Conservation (phyloP, 1,139 yeast genomes). For the Taphrina sp. region DNA sequence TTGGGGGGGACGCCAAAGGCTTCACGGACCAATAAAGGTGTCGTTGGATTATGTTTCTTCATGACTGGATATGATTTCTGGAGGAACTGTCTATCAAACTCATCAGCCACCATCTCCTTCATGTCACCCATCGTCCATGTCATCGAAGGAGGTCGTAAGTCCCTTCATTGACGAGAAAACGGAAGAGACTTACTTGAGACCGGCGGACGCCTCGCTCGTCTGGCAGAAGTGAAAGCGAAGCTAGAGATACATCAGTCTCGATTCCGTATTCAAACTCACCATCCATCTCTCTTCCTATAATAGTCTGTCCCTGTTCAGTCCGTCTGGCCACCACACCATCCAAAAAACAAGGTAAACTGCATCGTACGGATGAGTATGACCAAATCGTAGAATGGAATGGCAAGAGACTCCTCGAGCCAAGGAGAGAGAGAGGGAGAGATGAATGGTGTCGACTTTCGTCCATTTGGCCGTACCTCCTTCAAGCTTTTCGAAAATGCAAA, state of each 20-base stretch:
- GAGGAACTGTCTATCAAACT: slow-evolving; percentile 52
- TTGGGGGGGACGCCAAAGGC: slow-evolving; percentile 70
- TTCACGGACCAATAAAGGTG: slow-evolving; percentile 75
- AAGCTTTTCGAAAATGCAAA: slow-evolving; percentile 63
- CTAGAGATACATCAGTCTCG: slow-evolving; percentile 46
- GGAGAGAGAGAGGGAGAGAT: not conserved
- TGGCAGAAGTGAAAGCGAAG: slow-evolving; percentile 77
- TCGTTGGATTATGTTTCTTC: slow-evolving; percentile 56
- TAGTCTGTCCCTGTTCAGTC: too few species aligned
- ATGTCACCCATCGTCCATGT: not conserved
- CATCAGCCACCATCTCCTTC: not conserved
- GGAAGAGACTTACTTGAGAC: slow-evolving; percentile 59
- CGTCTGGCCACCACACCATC: too few species aligned
- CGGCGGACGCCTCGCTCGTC: slow-evolving; percentile 66
- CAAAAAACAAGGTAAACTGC: too few species aligned
- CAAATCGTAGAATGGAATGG: too few species aligned
- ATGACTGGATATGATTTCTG: slow-evolving; percentile 59
- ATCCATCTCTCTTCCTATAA: too few species aligned
- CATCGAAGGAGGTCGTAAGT: not conserved
- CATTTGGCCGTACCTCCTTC: slow-evolving; percentile 42
- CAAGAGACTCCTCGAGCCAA: too few species aligned
- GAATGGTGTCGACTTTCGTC: not conserved
- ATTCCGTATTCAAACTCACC: not conserved
- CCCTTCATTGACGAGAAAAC: slow-evolving; percentile 37
- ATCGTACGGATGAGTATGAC: too few species aligned